Evolutionary conservation across 352 stramenopile species (phyloP), one percentile per base, ranked within the genome.

Genomic region (Blastocystis sp.): DNA sequence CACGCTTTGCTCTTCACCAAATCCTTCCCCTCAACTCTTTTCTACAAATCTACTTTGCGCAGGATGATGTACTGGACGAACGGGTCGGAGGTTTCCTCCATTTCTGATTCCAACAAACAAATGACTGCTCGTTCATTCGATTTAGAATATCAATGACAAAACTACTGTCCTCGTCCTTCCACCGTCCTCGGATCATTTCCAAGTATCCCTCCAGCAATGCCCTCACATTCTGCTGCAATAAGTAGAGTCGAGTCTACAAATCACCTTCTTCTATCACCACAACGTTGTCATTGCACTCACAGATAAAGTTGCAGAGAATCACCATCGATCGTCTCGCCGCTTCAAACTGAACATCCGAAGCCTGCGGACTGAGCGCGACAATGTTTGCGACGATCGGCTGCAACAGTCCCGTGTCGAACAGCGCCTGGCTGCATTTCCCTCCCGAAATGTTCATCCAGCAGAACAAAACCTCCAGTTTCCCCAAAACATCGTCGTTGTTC

Each of bases 61-160:
- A 86, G 57, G 1, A 86, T 59, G 16, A 86, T 40, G 59, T 86
- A 86, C 40, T 86, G 76, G 34, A 86, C 40, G 16, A 65, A 44
- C 6, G 76, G 76, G 46, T 86, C 76, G 38, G 4, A 49, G 8
- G 9, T 38, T 71, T 71, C 29, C 14, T 32, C 38, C 51, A 59
- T 59, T 59, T 59, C 4, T 59, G 51, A 59, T 16, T 59, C 3
- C 3, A 59, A 59, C 51, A 59, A 59, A 59, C 51, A 59, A 6
- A 3, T 59, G 18, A 59, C 51, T 59, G 51, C n/a, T 51, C 61
- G 24, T 24, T 73, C 69, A 81, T 81, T 64, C 69, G 44, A 21
- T 64, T 40, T 7, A 81, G n/a, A 8, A 81, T 64, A 42, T 64
- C 51, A 8, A 63, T 44, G 24, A 81, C 48, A 61, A 81, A 81